Conservation (phyloP, 2,329 filamentous ascomycete species). For the Tolypocladium album region DNA sequence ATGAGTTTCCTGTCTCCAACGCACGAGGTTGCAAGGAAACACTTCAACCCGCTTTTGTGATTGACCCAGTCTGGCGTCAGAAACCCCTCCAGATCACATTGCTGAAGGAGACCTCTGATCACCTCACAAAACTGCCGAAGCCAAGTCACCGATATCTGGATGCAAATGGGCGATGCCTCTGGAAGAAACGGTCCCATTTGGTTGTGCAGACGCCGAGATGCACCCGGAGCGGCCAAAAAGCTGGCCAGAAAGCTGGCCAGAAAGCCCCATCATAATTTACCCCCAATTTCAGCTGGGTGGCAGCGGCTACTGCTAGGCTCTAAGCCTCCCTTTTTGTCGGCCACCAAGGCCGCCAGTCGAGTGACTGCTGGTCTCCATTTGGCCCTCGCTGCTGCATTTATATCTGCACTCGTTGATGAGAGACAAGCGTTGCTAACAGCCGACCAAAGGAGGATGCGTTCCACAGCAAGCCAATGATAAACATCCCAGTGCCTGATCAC, state of each 20-base stretch:
- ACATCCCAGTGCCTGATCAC: conserved; percentile 75
- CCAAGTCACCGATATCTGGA: conserved; percentile 3
- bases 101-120: conserved; percentile 2
- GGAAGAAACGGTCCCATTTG: conserved; percentile 2
- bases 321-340: background rate
- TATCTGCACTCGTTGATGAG: background rate
- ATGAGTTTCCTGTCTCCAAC: conserved; percentile 5
- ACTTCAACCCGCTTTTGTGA: background rate
- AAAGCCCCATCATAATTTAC: background rate
- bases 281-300: background rate
- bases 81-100: background rate
- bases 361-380: background rate
- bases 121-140: conserved; percentile 6
- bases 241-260: background rate
- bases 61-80: background rate
- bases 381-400: background rate
- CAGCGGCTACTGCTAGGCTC: background rate
- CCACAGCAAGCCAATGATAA: conserved; percentile 72
- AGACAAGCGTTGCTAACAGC: conserved; percentile 7
- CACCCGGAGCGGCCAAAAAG: background rate
- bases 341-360: background rate
- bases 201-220: background rate
- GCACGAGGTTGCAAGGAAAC: background rate
- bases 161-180: conserved; percentile 1
- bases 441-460: conserved; percentile 71